Conservation (phyloP, 2,329 filamentous ascomycete genomes). For the Pseudogymnoascus sp. region DNA sequence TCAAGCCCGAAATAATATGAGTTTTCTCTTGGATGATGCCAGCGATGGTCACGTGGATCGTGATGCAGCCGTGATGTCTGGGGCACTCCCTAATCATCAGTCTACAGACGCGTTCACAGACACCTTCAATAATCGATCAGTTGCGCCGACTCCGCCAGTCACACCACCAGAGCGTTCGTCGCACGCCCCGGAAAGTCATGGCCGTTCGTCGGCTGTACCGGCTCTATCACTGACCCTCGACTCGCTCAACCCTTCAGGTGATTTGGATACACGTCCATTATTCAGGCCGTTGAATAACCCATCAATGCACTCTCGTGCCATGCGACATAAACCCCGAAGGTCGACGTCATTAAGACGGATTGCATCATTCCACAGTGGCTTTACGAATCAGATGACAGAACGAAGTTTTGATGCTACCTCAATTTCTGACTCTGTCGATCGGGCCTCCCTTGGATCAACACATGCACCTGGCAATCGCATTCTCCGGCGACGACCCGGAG, state of each 20-base stretch:
- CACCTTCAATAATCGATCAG: slow-evolving; percentile 40
- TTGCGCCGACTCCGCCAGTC: slow-evolving; percentile 53
- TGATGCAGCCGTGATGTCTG: slow-evolving; percentile 46
- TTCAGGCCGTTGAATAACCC: slow-evolving; percentile 18
- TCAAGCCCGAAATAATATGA: not conserved
- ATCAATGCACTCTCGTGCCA: slow-evolving; percentile 17
- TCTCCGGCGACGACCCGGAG: slow-evolving; percentile 66
- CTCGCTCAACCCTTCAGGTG: slow-evolving; percentile 18
- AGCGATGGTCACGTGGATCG: slow-evolving; percentile 45
- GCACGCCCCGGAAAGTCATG: slow-evolving; percentile 39
- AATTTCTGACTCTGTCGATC: slow-evolving; percentile 46
- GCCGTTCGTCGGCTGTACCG: slow-evolving; percentile 33
- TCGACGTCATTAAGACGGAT: slow-evolving; percentile 49
- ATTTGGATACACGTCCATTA: slow-evolving; percentile 15
- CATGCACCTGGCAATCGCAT: slow-evolving; percentile 49
- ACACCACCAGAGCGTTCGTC: slow-evolving; percentile 55
- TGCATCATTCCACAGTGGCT: slow-evolving; percentile 53
- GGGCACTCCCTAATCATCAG: slow-evolving; percentile 31
- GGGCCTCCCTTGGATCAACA: slow-evolving; percentile 31
- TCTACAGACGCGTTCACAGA: slow-evolving; percentile 50
- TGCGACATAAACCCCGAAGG: slow-evolving; percentile 38
- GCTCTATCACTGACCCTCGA: slow-evolving; percentile 24
- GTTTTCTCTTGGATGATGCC: slow-evolving; percentile 6
- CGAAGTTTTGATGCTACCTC: slow-evolving; percentile 57
- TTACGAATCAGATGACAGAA: slow-evolving; percentile 43